phyloP scores from a whole-genome alignment of 140 eudicot species.

The Flaveria floridana region DNA sequence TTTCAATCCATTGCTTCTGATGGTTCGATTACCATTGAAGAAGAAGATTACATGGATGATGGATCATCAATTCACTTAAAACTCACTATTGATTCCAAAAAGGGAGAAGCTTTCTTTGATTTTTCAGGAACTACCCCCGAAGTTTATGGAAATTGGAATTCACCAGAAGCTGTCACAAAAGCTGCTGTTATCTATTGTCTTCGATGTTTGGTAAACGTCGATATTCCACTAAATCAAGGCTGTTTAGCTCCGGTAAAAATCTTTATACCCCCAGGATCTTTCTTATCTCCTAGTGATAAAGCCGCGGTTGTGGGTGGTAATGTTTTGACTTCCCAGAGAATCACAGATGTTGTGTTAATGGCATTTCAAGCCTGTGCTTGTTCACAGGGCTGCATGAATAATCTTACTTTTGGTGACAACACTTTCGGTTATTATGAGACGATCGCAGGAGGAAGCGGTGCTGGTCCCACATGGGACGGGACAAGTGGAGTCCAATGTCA shows the following conservation, averaged over 20 bases:
- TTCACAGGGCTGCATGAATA: conserved; percentile 98
- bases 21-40: conserved; percentile 54
- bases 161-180: conserved; percentile 96
- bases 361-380: conserved; percentile 98
- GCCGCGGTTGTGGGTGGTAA: conserved; percentile 99
- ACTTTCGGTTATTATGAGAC: conserved; percentile 94
- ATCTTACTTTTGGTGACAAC: conserved; percentile 87
- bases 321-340: conserved; percentile 86
- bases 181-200: conserved; percentile 96
- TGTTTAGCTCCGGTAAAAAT: conserved; percentile 90
- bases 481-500: conserved; percentile 98
- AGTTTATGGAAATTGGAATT: conserved; percentile 97
- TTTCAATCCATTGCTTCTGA: conserved; percentile 28
- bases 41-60: conserved; percentile 97
- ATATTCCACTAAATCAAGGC: conserved; percentile 93
- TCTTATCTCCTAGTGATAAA: conserved; percentile 90
- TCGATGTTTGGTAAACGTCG: conserved; percentile 79
- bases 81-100: conserved; percentile 63
- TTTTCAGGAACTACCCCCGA: conserved; percentile 91
- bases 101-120: conserved; percentile 85
- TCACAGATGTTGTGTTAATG: conserved; percentile 81
- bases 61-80: conserved; percentile 80
- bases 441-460: conserved; percentile 96
- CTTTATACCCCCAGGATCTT: conserved; percentile 66
- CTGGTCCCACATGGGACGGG: conserved; percentile 95